phyloP scores from a whole-genome alignment of 2,329 filamentous ascomycete genomes.

The Lizonia empirigonia region DNA sequence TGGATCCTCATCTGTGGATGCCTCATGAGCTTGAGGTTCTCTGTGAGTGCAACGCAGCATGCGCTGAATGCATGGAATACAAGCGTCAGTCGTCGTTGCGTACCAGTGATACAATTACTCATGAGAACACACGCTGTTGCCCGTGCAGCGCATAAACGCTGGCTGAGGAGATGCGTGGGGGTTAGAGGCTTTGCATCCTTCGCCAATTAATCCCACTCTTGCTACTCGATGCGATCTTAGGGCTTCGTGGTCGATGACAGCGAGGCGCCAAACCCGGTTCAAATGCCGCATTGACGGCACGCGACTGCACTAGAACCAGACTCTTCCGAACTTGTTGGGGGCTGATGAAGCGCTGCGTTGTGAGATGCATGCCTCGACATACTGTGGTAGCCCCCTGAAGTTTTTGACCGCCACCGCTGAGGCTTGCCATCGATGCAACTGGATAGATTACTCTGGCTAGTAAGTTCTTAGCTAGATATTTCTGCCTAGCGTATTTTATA shows the following conservation, averaged over 20 bases:
- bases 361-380: neutral
- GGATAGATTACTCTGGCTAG: no score
- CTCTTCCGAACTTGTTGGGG: slow-evolving; percentile 11
- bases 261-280: slow-evolving; percentile 8
- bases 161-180: slow-evolving; percentile 30
- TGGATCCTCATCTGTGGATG: no score
- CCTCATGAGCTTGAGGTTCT: slow-evolving; percentile 32
- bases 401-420: no score
- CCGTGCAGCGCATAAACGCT: slow-evolving; percentile 22
- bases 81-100: slow-evolving; percentile 16
- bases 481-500: no score
- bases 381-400: no score
- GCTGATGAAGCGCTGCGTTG: slow-evolving; percentile 3
- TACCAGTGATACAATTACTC: slow-evolving; percentile 43
- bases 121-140: slow-evolving; percentile 27
- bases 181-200: slow-evolving; percentile 21
- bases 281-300: slow-evolving; percentile 24
- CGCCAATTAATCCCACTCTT: slow-evolving; percentile 19
- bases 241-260: slow-evolving; percentile 17
- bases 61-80: slow-evolving; percentile 3
- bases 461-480: no score
- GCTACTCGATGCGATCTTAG: slow-evolving; percentile 17
- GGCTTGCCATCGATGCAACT: no score
- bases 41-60: slow-evolving; percentile 5
- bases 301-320: slow-evolving; percentile 8